Evolutionary conservation across 2,329 filamentous ascomycete genomes (phyloP).

Genomic region (Cladosporium sp.): DNA sequence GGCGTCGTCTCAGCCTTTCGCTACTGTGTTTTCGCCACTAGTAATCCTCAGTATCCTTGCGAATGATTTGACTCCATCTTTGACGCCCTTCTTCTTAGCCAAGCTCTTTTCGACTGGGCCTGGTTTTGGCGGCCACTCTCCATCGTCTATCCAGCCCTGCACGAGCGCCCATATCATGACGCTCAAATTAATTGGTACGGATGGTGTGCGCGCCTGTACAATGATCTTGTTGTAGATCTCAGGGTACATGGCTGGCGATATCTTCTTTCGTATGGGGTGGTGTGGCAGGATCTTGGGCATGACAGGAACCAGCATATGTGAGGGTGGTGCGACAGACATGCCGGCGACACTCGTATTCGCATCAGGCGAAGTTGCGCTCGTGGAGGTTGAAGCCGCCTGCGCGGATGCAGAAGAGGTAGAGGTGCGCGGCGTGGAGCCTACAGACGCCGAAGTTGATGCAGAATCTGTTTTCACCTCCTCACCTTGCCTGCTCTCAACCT

Average conservation of each 20-base stretch:
- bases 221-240: slow-evolving; percentile 91
- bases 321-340: slow-evolving; percentile 8
- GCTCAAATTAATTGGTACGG: slow-evolving; percentile 81
- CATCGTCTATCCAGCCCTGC: slow-evolving; percentile 86
- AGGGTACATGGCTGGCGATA: slow-evolving; percentile 70
- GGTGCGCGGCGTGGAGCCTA: slow-evolving; percentile 29
- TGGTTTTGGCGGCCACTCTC: slow-evolving; percentile 81
- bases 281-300: slow-evolving; percentile 71
- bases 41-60: slow-evolving; percentile 43
- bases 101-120: slow-evolving; percentile 50
- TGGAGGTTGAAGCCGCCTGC: slow-evolving; percentile 15
- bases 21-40: slow-evolving; percentile 20
- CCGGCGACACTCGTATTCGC: slow-evolving; percentile 13
- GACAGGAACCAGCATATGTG: slow-evolving; percentile 62
- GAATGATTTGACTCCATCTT: slow-evolving; percentile 39
- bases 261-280: slow-evolving; percentile 75
- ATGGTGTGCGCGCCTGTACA: slow-evolving; percentile 73
- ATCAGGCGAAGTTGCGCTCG: slow-evolving; percentile 24
- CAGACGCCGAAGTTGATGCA: slow-evolving; percentile 5
- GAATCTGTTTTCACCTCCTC: slow-evolving; percentile 8
- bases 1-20: slow-evolving; percentile 3
- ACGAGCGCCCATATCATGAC: slow-evolving; percentile 82
- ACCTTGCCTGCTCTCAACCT: not conserved
- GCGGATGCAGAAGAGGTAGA: slow-evolving; percentile 40
- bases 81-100: slow-evolving; percentile 35